Conservation (phyloP, 1,284 basidiomycete species). For the Marasmius tenuissimus region DNA sequence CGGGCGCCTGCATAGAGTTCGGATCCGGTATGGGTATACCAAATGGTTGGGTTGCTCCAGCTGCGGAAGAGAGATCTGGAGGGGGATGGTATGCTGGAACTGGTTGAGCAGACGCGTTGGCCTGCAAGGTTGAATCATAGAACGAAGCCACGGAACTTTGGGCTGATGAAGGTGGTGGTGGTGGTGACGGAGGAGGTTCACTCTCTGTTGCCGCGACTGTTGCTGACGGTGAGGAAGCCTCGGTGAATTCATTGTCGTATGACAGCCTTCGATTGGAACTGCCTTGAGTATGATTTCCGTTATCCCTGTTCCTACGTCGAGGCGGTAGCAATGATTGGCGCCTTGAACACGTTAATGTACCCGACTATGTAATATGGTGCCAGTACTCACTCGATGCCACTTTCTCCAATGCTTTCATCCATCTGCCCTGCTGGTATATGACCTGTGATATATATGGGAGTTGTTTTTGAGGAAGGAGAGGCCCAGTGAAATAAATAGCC, state of each 20-base stretch:
- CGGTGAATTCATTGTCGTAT: background rate
- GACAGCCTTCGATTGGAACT: background rate
- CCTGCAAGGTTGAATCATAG: background rate
- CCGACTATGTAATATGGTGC: background rate
- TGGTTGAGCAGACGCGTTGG: background rate
- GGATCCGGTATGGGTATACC: background rate
- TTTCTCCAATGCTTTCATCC: too few species aligned
- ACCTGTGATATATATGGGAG: too few species aligned
- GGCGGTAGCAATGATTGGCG: background rate
- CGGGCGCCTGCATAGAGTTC: background rate
- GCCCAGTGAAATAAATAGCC: too few species aligned
- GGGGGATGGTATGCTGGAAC: too few species aligned
- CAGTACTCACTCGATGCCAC: background rate
- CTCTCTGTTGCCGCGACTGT: background rate
- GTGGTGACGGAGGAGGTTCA: background rate
- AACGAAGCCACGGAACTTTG: background rate
- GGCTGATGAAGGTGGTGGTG: background rate
- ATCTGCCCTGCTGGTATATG: too few species aligned
- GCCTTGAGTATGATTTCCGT: background rate
- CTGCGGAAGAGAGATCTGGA: background rate
- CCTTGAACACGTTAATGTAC: background rate
- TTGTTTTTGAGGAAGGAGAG: too few species aligned
- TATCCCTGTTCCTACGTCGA: background rate
- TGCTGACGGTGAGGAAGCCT: background rate
- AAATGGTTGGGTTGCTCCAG: background rate